Percentiles rank a stretch among this genome's conserved stretches.
These are phyloP conservation scores for Populus trichocarpa DNA, from an alignment of 441 rosid species.

Conservation along the genomic window DNA sequence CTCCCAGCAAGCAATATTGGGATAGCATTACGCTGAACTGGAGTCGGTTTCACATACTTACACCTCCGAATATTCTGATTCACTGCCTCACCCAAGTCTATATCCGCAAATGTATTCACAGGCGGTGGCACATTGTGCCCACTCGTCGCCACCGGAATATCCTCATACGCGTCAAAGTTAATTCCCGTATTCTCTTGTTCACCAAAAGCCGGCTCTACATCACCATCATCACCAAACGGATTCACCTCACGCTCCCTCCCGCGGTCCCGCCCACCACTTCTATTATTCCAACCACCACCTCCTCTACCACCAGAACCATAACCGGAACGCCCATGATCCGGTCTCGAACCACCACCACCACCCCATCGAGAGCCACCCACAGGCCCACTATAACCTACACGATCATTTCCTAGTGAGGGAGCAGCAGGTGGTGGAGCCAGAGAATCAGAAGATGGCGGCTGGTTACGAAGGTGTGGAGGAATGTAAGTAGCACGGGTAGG, in stretches of 20 bases:
- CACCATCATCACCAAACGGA: slow-evolving; percentile 68
- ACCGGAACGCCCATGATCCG: slow-evolving; percentile 21
- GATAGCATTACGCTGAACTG: slow-evolving; percentile 83
- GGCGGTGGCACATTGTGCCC: slow-evolving; percentile 81
- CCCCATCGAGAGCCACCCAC: slow-evolving; percentile 29
- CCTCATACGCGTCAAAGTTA: slow-evolving; percentile 90
- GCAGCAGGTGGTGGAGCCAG: slow-evolving; percentile 29
- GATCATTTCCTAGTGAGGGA: slow-evolving; percentile 41
- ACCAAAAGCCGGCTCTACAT: slow-evolving; percentile 29
- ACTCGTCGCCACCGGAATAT: slow-evolving; percentile 84
- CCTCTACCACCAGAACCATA: slow-evolving; percentile 24
- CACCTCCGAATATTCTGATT: slow-evolving; percentile 74
- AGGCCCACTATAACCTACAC: slow-evolving; percentile 32
- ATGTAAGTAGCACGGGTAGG: slow-evolving; percentile 53
- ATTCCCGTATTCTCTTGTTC: slow-evolving; percentile 71
- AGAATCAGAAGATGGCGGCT: slow-evolving; percentile 37
- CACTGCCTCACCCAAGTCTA: slow-evolving; percentile 75
- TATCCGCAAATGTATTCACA: slow-evolving; percentile 77
- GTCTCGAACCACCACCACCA: slow-evolving; percentile 32
- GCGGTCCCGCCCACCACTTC: slow-evolving; percentile 50
- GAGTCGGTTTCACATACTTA: slow-evolving; percentile 89
- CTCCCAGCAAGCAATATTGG: slow-evolving; percentile 72
- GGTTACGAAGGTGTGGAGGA: slow-evolving; percentile 80
- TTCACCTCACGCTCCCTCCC: slow-evolving; percentile 66
- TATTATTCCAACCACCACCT: slow-evolving; percentile 44